Evolutionary conservation across 2,329 filamentous ascomycete genomes (phyloP).

Genomic region (Ascochyta pisi): DNA sequence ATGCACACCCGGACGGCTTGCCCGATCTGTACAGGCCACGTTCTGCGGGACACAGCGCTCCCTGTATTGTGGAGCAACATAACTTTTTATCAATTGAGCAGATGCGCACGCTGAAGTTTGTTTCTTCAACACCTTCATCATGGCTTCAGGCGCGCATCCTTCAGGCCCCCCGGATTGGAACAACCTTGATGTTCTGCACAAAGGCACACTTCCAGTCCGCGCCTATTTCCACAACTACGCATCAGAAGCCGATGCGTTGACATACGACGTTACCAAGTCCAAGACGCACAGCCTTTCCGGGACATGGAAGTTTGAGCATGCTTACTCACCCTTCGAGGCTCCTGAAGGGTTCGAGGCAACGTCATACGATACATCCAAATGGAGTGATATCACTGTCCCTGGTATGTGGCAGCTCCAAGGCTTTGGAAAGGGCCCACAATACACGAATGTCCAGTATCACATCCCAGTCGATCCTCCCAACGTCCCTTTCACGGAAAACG

Average conservation of each 20-base stretch:
- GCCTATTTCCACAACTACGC: slow-evolving; percentile 64
- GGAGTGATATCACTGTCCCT: slow-evolving; percentile 66
- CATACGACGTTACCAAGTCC: slow-evolving; percentile 45
- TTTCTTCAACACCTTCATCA: slow-evolving; percentile 16
- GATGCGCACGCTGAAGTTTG: not conserved
- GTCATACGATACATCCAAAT: slow-evolving; percentile 50
- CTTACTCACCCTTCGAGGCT: slow-evolving; percentile 46
- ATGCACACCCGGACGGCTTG: slow-evolving; percentile 28
- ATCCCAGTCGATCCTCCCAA: slow-evolving; percentile 70
- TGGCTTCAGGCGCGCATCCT: slow-evolving; percentile 33
- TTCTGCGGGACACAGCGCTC: slow-evolving; percentile 8
- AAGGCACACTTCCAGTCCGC: slow-evolving; percentile 64
- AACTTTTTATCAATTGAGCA: slow-evolving; percentile 13
- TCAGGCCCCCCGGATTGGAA: slow-evolving; percentile 63
- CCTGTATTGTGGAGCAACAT: slow-evolving; percentile 15
- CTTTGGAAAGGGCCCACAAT: slow-evolving; percentile 67
- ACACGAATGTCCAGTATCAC: slow-evolving; percentile 72
- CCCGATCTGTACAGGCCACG: slow-evolving; percentile 24
- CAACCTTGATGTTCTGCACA: slow-evolving; percentile 66
- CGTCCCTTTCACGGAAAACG: slow-evolving; percentile 66
- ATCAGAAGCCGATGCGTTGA: slow-evolving; percentile 58
- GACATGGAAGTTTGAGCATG: slow-evolving; percentile 51
- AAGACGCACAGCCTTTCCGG: slow-evolving; percentile 44
- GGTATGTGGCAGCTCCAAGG: slow-evolving; percentile 76
- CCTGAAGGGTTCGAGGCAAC: slow-evolving; percentile 43